phyloP scores from a whole-genome alignment of 2,329 filamentous ascomycete genomes.

The Hymenoscyphus salicellus region DNA sequence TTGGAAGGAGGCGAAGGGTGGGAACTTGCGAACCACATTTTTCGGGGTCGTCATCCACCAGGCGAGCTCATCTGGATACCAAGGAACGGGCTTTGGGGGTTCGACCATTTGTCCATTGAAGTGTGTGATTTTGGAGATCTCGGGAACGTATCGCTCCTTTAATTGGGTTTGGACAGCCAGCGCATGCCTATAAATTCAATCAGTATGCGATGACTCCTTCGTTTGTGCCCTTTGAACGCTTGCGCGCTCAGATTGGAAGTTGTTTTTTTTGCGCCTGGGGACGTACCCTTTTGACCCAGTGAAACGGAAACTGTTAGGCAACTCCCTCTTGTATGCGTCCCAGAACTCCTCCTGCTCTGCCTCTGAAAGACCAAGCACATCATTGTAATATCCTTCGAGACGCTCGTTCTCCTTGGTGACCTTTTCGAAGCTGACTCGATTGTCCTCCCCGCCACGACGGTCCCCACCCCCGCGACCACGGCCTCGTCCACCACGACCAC shows the following conservation, averaged over 20 bases:
- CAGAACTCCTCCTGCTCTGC: conserved; percentile 81
- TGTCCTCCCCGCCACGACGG: conserved; percentile 27
- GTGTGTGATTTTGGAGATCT: conserved; percentile 80
- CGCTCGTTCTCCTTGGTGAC: conserved; percentile 78
- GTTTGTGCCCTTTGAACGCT: not conserved
- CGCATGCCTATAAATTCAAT: conserved; percentile 63
- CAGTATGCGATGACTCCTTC: not conserved
- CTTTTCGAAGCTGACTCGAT: conserved; percentile 48
- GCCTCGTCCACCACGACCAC: conserved; percentile 23
- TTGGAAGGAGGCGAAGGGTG: conserved; percentile 92
- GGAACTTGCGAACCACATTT: conserved; percentile 88
- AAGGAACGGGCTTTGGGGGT: conserved; percentile 75
- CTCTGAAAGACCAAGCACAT: conserved; percentile 69
- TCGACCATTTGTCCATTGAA: conserved; percentile 79
- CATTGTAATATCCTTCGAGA: conserved; percentile 84
- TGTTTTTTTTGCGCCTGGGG: not conserved
- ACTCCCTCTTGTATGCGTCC: conserved; percentile 74
- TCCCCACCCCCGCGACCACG: conserved; percentile 23
- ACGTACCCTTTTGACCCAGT: conserved; percentile 84
- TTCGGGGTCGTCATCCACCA: conserved; percentile 99
- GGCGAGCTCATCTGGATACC: conserved; percentile 92
- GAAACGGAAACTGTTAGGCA: conserved; percentile 97
- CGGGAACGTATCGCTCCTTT: conserved; percentile 82
- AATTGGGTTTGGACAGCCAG: conserved; percentile 85
- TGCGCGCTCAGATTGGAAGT: not conserved